Evolutionary conservation across 176 grass and related monocot genomes (phyloP), one percentile per base, ranked within the genome.

Genomic region (Juncus inflexus): DNA sequence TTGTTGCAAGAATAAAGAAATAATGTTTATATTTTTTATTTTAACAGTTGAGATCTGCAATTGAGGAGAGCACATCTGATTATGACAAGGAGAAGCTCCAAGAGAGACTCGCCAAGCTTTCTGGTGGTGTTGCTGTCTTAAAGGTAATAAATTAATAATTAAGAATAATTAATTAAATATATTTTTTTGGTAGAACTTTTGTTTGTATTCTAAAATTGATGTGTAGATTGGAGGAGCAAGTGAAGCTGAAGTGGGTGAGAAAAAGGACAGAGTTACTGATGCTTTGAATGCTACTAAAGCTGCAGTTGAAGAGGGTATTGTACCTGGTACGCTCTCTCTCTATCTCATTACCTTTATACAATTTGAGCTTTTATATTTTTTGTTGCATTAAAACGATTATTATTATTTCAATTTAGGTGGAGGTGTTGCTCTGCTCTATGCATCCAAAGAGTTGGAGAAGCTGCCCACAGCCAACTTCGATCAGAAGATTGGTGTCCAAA

Each of bases 401-500:
- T 86, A 15, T 9, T 28, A 28, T 28, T 28, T 79, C 3, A 76
- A 55, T 75, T 13, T 37, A 99, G 94, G 88, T 57, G 94, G 94
- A 69, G 94, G 88, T 70, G 85, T 92, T 78, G 94, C 94, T 43
- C 94, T 99, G 81, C 88, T 99, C 6, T 99, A 99, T 86, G 94
- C 94, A 60, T 91, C 87, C 19, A 99, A 84, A 77, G 94, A 89
- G 65, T 65, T 99, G 43, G 95, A 87, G 40, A 90, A 99, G 43
- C 50, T 99, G 72, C 83, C 40, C 49, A 94, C 89, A 8, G 83
- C 89, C 1, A 99, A 99, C 78, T 99, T 94, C 39, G 95, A 99
- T 68, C 95, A 92, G 76, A 99, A 86, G 78, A 99, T 99, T n/a
- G 95, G 89, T 37, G 95, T 99, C 12, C 95, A 99, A 57, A 99